phyloP scores from a whole-genome alignment of 78 protist genomes.

The Chrysochromulina tobinii region DNA sequence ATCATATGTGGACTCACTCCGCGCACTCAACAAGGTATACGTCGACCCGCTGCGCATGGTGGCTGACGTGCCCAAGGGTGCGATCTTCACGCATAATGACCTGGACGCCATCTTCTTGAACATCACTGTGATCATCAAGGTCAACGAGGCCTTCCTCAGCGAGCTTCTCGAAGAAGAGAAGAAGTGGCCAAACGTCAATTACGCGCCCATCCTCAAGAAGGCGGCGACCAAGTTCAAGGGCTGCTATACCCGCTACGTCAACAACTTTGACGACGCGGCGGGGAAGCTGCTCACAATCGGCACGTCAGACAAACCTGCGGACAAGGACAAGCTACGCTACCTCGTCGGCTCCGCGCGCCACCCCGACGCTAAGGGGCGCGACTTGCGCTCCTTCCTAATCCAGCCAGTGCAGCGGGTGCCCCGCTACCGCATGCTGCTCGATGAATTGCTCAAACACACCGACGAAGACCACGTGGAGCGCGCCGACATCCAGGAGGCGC shows the following conservation, averaged over 20 bases:
- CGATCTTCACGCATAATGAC: not conserved
- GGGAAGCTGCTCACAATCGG: not conserved
- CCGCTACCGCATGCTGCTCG: not conserved
- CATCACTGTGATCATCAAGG: not conserved
- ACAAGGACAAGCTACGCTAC: not conserved
- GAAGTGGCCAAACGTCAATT: not conserved
- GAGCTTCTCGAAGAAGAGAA: not conserved
- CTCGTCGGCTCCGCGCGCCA: not conserved
- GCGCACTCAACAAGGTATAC: too few relatives aligned
- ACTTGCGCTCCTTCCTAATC: conserved; percentile 9
- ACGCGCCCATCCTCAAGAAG: not conserved
- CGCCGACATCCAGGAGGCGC: not conserved
- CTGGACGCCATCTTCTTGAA: not conserved
- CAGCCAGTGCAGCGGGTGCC: conserved; percentile 4
- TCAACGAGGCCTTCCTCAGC: not conserved
- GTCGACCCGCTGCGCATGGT: too few relatives aligned
- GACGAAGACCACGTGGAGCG: not conserved
- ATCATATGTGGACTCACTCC: too few relatives aligned
- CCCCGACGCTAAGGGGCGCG: not conserved
- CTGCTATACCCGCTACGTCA: not conserved
- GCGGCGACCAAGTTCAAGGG: not conserved
- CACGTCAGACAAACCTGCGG: not conserved
- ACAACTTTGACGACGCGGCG: not conserved
- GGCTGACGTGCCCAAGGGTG: not conserved
- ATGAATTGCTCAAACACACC: not conserved